Base-by-base conservation (phyloP, 805 yeast genomes). In the Wickerhamiella hasegawae region DNA sequence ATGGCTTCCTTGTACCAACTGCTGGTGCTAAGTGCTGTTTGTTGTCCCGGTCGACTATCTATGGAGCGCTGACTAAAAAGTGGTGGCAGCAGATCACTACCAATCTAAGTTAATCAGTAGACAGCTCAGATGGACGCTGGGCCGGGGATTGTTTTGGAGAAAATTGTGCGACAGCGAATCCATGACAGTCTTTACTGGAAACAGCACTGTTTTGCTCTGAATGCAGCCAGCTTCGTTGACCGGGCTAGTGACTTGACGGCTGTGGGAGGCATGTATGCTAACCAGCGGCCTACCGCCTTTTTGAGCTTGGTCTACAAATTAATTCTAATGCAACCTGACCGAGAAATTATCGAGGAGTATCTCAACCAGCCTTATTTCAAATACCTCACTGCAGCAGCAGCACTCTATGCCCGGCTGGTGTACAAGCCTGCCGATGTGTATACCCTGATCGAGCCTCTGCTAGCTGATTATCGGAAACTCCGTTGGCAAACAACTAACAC, bases 241-340 rank as follows among this genome's bases (percentile, higher is more conserved):
- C 52, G 63, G 26, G 63, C 65, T 0, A 60, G 61, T 2, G 57
- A 57, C 5, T 40, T 73, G 5, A 49, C 63, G 8, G 60, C 61
- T 33, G 53, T 81, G 4, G 87, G 82, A 0, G 76, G 79, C 0
- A 57, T 68, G n/a, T 69, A 67, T 34, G 58, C 63, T 12, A 37
- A 39, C 30, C 71, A 72, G 22, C 55, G 71, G 40, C 90, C 92
- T 0, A 62, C 78, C 14, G 76, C 74, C 11, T 83, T 82, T 45
- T 51, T 81, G n/a, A 75, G 93, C 48, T 63, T 93, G 31, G 53
- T 83, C 23, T 70, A 82, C 48, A 73, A 87, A 43, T 52, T 87
- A 39, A 61, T 85, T 4, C 93, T 87, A 53, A 54, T 90, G 14
- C 71, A 71, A 41, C 96, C 96, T 0, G 46, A 65, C 1, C 47